Base-by-base conservation (phyloP, 2,329 filamentous ascomycete genomes). In the Falciphora oryzae region DNA sequence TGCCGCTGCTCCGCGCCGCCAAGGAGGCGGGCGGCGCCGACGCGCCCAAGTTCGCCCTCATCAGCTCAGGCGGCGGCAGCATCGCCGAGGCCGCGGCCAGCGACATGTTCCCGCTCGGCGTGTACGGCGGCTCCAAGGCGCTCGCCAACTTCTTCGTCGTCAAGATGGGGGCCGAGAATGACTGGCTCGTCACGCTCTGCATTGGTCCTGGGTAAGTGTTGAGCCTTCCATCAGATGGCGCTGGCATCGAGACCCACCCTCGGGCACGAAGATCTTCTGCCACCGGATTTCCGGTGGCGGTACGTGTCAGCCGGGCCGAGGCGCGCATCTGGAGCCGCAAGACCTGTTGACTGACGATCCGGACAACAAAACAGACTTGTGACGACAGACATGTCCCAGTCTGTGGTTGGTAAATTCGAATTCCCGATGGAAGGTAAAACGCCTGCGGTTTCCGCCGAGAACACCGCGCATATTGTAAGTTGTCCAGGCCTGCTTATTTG, bases 81-180 rank as follows among this genome's bases (percentile, higher is more conserved):
- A 71, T 73, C n/a, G 69, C 60, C 2, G 10, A 27, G 0, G 22
- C 70, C 61, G 70, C 67, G 25, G 35, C 59, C 38, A 69, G 70
- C 67, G 65, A 18, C 28, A 35, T 70, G 22, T 18, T 38, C 35
- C 69, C 69, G 0, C 65, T 67, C 25, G 58, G 65, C 53, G 70
- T 65, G 59, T 73, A 73, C 58, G 70, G 72, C 25, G 68, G 71
- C 67, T 70, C 68, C 64, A 73, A 73, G 65, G 71, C 71, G 4
- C 70, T 69, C 25, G 67, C 67, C 57, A 71, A 72, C 31, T 73
- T 65, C 63, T 13, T 59, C 14, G 71, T 69, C 65, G 70, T 65
- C 22, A 68, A 67, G 67, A 72, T 69, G 69, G 59, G 70, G 5
- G 66, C 66, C 25, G 64, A 65, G 65, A 66, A 57, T 14, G 61